Conservation (phyloP, 2,329 filamentous ascomycete genomes). For the Thermomyces lanuginosus region DNA sequence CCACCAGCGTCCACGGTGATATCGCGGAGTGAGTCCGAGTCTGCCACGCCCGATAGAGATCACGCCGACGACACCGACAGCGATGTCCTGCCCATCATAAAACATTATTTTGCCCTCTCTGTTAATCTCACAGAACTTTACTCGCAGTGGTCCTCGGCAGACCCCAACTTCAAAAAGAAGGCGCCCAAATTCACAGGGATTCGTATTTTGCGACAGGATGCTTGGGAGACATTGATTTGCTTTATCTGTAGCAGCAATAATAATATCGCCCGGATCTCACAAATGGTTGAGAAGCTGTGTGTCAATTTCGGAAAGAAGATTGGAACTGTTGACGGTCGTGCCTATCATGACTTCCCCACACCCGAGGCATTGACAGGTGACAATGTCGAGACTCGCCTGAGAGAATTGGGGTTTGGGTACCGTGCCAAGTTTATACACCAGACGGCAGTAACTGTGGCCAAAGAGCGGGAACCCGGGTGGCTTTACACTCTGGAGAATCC, state of each 20-base stretch:
- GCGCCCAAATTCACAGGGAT: slow-evolving; percentile 80
- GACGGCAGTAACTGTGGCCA: slow-evolving; percentile 60
- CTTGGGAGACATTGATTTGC: slow-evolving; percentile 83
- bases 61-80: too few species aligned
- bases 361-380: slow-evolving; percentile 55
- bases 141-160: slow-evolving; percentile 67
- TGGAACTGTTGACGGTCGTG: slow-evolving; percentile 48
- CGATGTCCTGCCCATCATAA: slow-evolving; percentile 57
- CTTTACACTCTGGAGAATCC: slow-evolving; percentile 63
- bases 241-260: slow-evolving; percentile 99
- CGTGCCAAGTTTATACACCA: slow-evolving; percentile 80
- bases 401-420: slow-evolving; percentile 82
- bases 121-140: slow-evolving; percentile 66
- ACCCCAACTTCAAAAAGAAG: slow-evolving; percentile 75
- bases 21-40: slow-evolving; percentile 15
- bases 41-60: slow-evolving; percentile 14
- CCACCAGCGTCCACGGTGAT: slow-evolving; percentile 23
- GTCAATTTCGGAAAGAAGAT: slow-evolving; percentile 66
- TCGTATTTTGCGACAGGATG: slow-evolving; percentile 81
- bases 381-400: slow-evolving; percentile 63
- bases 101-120: slow-evolving; percentile 72
- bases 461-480: slow-evolving; percentile 56
- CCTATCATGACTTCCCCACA: slow-evolving; percentile 75
- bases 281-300: slow-evolving; percentile 93
- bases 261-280: slow-evolving; percentile 84